Evolutionary conservation across 768 basidiomycete species (phyloP).

Genomic region (Xerocomellus amylosporus): DNA sequence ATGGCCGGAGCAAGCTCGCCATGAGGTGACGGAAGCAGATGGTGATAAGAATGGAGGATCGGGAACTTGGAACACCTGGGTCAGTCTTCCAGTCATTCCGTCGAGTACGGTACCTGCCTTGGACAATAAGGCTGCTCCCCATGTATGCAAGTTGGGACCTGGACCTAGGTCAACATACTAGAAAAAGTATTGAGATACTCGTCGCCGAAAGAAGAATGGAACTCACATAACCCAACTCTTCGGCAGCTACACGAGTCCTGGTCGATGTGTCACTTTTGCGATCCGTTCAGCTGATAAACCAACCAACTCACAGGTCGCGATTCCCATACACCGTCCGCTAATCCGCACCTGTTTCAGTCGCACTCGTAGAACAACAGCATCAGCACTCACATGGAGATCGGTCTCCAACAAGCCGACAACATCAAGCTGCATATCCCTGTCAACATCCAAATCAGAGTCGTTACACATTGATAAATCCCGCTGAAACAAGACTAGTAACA

Average conservation of each 20-base stretch:
- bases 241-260: slow-evolving; percentile 72
- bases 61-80: slow-evolving; percentile 58
- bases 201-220: neutral
- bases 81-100: neutral
- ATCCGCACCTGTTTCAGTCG: slow-evolving; percentile 4
- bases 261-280: slow-evolving; percentile 4
- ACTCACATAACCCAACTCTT: slow-evolving; percentile 80
- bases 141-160: slow-evolving; percentile 84
- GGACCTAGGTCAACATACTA: slow-evolving; percentile 89
- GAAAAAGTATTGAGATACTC: slow-evolving; percentile 1
- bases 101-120: slow-evolving; percentile 45
- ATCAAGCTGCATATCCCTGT: slow-evolving; percentile 80
- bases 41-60: slow-evolving; percentile 81
- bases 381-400: slow-evolving; percentile 67
- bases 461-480: neutral
- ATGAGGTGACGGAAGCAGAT: slow-evolving; percentile 80
- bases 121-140: slow-evolving; percentile 81
- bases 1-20: slow-evolving; percentile 90
- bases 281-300: neutral
- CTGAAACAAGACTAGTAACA: slow-evolving; percentile 35
- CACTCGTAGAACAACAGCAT: neutral
- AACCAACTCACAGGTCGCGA: slow-evolving; percentile 64
- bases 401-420: slow-evolving; percentile 84
- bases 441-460: neutral
- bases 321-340: slow-evolving; percentile 78